A percentile compares a stretch with the other conserved stretches of the same genome.
phyloP scores from a whole-genome alignment of 352 stramenopile species.

The Phytophthora sojae region DNA sequence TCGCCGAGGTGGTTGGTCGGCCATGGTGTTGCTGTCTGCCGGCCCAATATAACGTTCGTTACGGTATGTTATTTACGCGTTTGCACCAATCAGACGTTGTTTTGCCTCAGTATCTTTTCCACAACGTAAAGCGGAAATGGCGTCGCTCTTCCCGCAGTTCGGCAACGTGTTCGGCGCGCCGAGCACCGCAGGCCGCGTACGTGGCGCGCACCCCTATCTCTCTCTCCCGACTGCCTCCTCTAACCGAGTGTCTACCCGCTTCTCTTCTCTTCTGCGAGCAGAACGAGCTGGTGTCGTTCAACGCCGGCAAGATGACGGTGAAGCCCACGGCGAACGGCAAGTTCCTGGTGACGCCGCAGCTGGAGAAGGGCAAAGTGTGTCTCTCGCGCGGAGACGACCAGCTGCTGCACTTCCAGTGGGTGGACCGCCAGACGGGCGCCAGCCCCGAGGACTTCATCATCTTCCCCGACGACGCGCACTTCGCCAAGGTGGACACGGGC shows the following conservation, averaged over 20 bases:
- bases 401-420: constrained; percentile 94
- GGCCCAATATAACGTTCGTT: too few species aligned
- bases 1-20: too few species aligned
- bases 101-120: constrained; percentile 27
- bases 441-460: constrained; percentile 94
- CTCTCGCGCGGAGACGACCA: constrained; percentile 91
- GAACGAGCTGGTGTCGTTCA: constrained; percentile 92
- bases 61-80: too few species aligned
- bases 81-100: too few species aligned
- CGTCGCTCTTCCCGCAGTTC: constrained; percentile 84
- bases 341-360: constrained; percentile 89
- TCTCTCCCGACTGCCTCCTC: background rate
- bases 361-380: constrained; percentile 91
- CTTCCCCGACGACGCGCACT: constrained; percentile 91
- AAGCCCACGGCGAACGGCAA: constrained; percentile 80
- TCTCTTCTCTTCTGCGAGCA: constrained; percentile 18
- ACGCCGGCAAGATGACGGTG: constrained; percentile 91
- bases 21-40: too few species aligned
- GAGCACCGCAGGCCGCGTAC: constrained; percentile 60
- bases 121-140: constrained; percentile 29
- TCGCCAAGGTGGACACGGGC: constrained; percentile 90
- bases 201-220: constrained; percentile 13
- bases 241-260: background rate
- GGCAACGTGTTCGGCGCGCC: constrained; percentile 81
- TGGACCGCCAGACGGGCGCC: constrained; percentile 86